Evolutionary conservation across 2,329 filamentous ascomycete species (phyloP).

Genomic region (Karstenula rhodostoma): DNA sequence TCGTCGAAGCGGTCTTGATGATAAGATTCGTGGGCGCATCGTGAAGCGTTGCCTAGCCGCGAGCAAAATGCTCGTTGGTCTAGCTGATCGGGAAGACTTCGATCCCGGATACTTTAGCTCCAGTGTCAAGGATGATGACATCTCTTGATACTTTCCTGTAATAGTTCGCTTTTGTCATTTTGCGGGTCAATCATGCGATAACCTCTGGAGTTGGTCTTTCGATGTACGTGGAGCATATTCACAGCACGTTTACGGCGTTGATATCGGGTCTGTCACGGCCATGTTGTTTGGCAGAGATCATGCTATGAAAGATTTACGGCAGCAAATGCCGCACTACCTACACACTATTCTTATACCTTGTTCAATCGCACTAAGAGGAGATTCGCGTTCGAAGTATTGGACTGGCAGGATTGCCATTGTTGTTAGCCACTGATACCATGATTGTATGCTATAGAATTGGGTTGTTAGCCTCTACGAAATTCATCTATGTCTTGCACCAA

Average conservation of each 20-base stretch:
- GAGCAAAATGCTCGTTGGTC: constrained; percentile 55
- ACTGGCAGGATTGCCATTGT: not conserved
- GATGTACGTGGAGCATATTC: not conserved
- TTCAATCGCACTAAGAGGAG: not conserved
- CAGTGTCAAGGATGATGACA: constrained; percentile 36
- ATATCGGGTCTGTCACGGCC: not conserved
- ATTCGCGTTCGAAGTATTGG: not conserved
- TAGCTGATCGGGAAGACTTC: constrained; percentile 31
- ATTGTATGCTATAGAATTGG: not conserved
- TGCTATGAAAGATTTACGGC: not conserved
- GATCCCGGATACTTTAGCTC: constrained; percentile 36
- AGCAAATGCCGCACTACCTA: not conserved
- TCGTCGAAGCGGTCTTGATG: constrained; percentile 49
- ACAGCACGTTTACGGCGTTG: constrained; percentile 3
- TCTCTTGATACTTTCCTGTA: not conserved
- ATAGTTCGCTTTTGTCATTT: not conserved
- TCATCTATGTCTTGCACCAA: no score
- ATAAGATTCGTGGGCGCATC: constrained; percentile 48
- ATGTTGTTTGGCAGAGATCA: not conserved
- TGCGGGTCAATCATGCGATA: constrained; percentile 1
- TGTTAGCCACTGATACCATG: not conserved
- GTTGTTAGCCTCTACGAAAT: not conserved
- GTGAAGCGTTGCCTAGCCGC: constrained; percentile 53
- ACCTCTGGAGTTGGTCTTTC: constrained; percentile 1
- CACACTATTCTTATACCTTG: not conserved